Base-by-base conservation (phyloP, 768 basidiomycete species). In the Imleria badia region DNA sequence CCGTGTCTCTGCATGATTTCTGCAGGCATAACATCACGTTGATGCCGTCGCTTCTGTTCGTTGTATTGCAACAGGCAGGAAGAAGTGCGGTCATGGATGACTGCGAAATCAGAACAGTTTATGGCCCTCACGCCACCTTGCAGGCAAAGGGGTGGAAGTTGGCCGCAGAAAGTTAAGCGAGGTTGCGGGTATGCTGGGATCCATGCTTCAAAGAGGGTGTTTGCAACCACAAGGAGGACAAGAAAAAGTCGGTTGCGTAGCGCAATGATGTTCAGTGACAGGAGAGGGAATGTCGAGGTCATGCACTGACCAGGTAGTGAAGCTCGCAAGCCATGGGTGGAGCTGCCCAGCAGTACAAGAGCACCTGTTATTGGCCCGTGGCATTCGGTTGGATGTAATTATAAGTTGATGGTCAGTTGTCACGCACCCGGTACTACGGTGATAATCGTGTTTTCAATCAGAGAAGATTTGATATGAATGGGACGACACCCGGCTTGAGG, bases 81-180 rank as follows among this genome's bases (percentile, higher is more conserved):
- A 40, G 44, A 54, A 60, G 47, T 54, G 62, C 44, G 66, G 67
- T 60, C 49, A 34, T 57, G 43, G 58, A 48, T 45, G 52, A 34
- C 59, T 66, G 67, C 65, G 48, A 67, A 50, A 66, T 61, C 65
- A 62, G 26, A 54, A 41, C n/a, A n/a, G n/a, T n/a, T 48, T 41
- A 54, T 54, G 36, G 47, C 43, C 47, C 48, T 41, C 60, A 57
- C 56, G 62, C 67, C 61, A 64, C 59, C 66, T 54, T 61, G 67
- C 66, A 67, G 64, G 66, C 51, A 64, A 36, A 61, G 51, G 57
- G 67, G 54, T 59, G 59, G 67, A 55, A 9, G 56, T 39, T 58
- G 44, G 45, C 66, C 58, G 61, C 64, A 57, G 59, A 56, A 47
- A 23, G 42, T 52, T 67, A 69, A 64, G 66, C 67, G 66, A 67